Evolutionary conservation across 148 eudicot genomes (phyloP).

Genomic region (Amaranthus cruentus): DNA sequence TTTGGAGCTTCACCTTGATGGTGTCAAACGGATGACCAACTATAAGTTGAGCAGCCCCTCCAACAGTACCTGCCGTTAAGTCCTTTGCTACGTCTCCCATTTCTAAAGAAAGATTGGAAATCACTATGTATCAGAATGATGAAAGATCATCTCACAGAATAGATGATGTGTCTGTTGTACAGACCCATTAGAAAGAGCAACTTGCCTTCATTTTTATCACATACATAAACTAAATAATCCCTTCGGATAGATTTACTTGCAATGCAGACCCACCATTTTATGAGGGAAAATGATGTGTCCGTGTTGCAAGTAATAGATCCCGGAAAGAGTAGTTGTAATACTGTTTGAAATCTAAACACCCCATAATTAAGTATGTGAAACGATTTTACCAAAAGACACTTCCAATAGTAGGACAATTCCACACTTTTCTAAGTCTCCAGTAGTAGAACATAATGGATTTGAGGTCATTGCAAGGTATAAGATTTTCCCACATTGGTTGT

Average conservation of each 20-base stretch:
- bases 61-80: slow-evolving; percentile 83
- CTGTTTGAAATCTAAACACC: not conserved
- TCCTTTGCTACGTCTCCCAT: slow-evolving; percentile 97
- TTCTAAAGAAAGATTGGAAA: slow-evolving; percentile 24
- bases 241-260: not conserved
- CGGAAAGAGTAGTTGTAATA: not conserved
- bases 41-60: slow-evolving; percentile 87
- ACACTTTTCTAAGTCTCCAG: too few species aligned
- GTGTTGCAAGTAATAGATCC: not conserved
- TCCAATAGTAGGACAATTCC: not conserved
- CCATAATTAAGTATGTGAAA: not conserved
- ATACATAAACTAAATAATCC: not conserved
- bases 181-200: too few species aligned
- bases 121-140: not conserved
- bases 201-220: not conserved
- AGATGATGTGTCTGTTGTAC: too few species aligned
- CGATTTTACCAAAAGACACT: not conserved
- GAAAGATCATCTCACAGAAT: not conserved
- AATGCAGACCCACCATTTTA: not conserved
- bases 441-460: too few species aligned
- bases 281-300: not conserved
- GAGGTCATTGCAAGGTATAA: too few species aligned
- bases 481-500: too few species aligned
- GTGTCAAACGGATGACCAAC: slow-evolving; percentile 97
- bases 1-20: slow-evolving; percentile 96